Evolutionary conservation across 139 green algal species (phyloP), one percentile per base, ranked within the genome.

Genomic region (Chlorella sp.): DNA sequence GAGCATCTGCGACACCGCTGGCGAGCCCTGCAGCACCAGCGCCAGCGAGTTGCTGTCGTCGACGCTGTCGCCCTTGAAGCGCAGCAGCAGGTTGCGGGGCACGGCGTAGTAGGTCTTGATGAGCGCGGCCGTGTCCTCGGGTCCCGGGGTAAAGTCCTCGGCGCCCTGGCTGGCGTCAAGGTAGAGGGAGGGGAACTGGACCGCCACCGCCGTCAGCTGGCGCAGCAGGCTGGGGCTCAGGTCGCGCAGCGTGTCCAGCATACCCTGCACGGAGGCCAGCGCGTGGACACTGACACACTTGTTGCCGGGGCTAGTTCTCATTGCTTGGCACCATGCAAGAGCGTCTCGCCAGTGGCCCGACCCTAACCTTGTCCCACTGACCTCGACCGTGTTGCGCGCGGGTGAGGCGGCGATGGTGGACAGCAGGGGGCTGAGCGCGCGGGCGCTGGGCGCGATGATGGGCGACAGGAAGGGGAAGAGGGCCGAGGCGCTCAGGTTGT

Each of bases 141-240:
- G 89, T 0, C 85, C 76, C 31, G 94, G 94, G 3, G 72, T 82
- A 73, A 97, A 97, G 78, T 97, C 92, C 35, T 88, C 77, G 2
- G 68, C 62, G 35, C 74, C 74, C 69, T 80, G 74, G 3, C 88
- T 79, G 17, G 97, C 80, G 69, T 97, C 92, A 51, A 91, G 67
- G 75, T 91, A 94, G 24, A 98, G 88, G 30, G 90, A 90, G 1
- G 83, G 77, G 24, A 97, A 80, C 85, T 97, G 93, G 70, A 97
- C 91, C 67, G 96, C n/a, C 5, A 97, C 61, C 0, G 93, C 91
- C 24, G 95, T 69, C 30, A 97, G 50, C 79, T 97, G 89, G 31
- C 74, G 74, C 49, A 94, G 74, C 27, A 91, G 32, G 33, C 77
- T 77, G 34, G 91, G 88, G 72, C 76, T 88, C 49, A 92, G 20